phyloP scores from a whole-genome alignment of 2,329 filamentous ascomycete species.

The Xylaria sp. region DNA sequence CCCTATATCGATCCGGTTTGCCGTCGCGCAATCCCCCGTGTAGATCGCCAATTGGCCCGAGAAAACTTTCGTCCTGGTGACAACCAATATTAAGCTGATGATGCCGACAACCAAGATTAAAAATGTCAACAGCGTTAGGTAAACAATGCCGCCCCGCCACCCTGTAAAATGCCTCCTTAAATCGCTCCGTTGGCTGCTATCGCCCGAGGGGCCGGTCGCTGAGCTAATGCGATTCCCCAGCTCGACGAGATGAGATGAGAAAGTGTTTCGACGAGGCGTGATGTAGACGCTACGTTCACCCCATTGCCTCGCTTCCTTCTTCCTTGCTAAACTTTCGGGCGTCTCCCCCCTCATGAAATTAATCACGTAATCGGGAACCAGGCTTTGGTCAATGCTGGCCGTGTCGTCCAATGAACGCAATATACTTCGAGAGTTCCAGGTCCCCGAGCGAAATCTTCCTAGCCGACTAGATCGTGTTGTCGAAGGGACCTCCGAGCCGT shows the following conservation, averaged over 20 bases:
- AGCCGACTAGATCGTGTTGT: conserved; percentile 44
- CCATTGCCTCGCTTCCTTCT: conserved; percentile 53
- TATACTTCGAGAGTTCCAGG: conserved; percentile 44
- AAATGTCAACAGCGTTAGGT: conserved; percentile 56
- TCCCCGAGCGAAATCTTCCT: conserved; percentile 43
- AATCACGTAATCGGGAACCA: conserved; percentile 66
- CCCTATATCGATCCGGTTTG: conserved; percentile 53
- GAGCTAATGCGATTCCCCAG: conserved; percentile 50
- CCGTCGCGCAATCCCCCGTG: conserved; percentile 52
- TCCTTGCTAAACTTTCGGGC: conserved; percentile 61
- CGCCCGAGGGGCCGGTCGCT: conserved; percentile 40
- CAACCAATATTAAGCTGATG: conserved; percentile 53
- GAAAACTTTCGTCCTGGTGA: conserved; percentile 49
- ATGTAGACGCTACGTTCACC: conserved; percentile 50
- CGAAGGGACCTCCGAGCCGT: conserved; percentile 43
- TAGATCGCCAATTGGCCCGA: conserved; percentile 53
- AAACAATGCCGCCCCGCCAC: conserved; percentile 60
- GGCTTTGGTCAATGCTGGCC: conserved; percentile 54
- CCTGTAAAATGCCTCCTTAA: conserved; percentile 52
- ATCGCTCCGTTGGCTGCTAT: conserved; percentile 46
- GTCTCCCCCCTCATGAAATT: conserved; percentile 67
- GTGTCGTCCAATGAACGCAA: conserved; percentile 47
- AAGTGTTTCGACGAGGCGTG: conserved; percentile 46
- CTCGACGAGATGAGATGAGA: conserved; percentile 51
- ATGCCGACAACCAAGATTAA: conserved; percentile 52